These are phyloP conservation scores for Hirschfeldia incana DNA, from an alignment of 345 rosid species.

Conservation along the genomic window DNA sequence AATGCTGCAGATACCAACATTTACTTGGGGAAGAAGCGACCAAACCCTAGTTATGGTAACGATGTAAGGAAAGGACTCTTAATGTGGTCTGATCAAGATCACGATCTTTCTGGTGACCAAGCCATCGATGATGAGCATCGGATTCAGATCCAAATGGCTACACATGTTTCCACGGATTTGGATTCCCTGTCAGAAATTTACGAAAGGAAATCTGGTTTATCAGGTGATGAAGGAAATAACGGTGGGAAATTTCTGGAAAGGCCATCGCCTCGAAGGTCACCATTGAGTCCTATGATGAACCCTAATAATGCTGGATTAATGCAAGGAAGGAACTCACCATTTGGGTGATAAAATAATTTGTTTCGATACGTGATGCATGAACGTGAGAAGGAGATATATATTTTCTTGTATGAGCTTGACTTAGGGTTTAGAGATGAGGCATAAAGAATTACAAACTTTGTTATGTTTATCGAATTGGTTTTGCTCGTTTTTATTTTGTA, in stretches of 20 bases:
- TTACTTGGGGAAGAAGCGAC: conserved; percentile 73
- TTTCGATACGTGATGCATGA: conserved; percentile 20
- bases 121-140: conserved; percentile 42
- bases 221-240: conserved; percentile 49
- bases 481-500: conserved; percentile 35
- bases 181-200: conserved; percentile 73
- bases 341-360: conserved; percentile 46
- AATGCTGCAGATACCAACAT: conserved; percentile 43
- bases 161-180: conserved; percentile 55
- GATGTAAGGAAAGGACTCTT: conserved; percentile 62
- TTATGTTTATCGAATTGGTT: conserved; percentile 38
- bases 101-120: conserved; percentile 46
- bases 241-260: conserved; percentile 55
- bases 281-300: conserved; percentile 57
- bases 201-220: conserved; percentile 65
- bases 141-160: conserved; percentile 53
- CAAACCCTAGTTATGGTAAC: conserved; percentile 53
- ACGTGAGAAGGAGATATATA: conserved; percentile 22
- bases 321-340: conserved; percentile 66
- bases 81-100: conserved; percentile 86
- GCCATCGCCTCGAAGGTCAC: conserved; percentile 69
- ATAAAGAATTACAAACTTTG: neutral
- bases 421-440: conserved; percentile 42
- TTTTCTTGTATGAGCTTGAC: conserved; percentile 31
- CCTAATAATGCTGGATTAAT: conserved; percentile 45